Percentiles rank a stretch among this genome's conserved stretches.
Evolutionary conservation across 2,329 filamentous ascomycete species (phyloP).

Genomic region (Stagonosporopsis cucurbitacearum): DNA sequence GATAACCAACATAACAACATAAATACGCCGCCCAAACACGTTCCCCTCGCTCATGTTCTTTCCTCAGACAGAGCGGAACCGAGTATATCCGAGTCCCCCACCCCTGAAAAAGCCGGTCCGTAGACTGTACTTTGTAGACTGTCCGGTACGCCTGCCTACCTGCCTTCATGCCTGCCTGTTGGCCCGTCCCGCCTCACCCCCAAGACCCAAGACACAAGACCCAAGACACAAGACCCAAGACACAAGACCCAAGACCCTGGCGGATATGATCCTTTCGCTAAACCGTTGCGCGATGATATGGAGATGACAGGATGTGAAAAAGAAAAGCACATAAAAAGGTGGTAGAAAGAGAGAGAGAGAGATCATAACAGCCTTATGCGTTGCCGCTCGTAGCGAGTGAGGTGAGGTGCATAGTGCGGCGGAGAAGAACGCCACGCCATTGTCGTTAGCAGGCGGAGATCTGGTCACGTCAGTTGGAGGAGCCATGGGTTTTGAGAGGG

Average conservation of each 20-base stretch:
- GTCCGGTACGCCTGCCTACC: slow-evolving; percentile 12
- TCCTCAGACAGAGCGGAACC: slow-evolving; percentile 2
- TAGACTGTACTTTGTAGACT: slow-evolving; percentile 5
- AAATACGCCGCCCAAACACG: slow-evolving; percentile 4
- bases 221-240: too few relatives aligned
- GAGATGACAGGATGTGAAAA: not conserved
- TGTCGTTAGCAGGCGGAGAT: slow-evolving; percentile 14
- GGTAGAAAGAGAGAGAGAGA: not conserved
- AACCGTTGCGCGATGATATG: not conserved
- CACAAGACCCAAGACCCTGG: slow-evolving; percentile 5
- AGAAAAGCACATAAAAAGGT: too few relatives aligned
- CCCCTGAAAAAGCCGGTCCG: slow-evolving; percentile 4
- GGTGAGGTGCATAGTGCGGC: not conserved
- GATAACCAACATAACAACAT: too few relatives aligned
- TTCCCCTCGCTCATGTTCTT: slow-evolving; percentile 3
- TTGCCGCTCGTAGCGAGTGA: not conserved
- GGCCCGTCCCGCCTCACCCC: too few relatives aligned
- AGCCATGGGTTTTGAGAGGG: not conserved
- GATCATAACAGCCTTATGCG: not conserved
- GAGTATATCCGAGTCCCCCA: too few relatives aligned
- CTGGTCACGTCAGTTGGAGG: not conserved
- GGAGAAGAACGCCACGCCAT: not conserved
- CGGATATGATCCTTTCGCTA: slow-evolving; percentile 11
- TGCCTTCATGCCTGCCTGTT: too few relatives aligned
- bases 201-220: too few relatives aligned